Base-by-base conservation (phyloP, 345 rosid genomes). In the Populus davidiana region DNA sequence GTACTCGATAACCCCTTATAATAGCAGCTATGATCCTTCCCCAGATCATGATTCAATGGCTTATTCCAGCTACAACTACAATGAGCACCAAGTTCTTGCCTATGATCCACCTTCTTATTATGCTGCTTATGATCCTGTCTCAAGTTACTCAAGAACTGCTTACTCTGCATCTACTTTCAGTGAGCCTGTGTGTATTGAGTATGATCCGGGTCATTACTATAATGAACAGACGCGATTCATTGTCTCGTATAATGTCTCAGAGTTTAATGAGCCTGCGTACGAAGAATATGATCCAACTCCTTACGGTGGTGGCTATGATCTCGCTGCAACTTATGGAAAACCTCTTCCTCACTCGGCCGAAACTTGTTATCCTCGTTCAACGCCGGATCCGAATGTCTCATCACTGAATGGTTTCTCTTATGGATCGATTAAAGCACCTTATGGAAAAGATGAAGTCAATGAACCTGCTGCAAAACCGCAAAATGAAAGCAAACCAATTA, bases 241-340 rank as follows among this genome's bases (percentile, higher is more conserved):
- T 2, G 72, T 90, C 65, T 87, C 87, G 39, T 67, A 82, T 77
- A 83, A 90, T 18, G 88, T 86, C 50, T 74, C 81, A 1, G 90
- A 80, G 44, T 89, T 86, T 71, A 84, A 87, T 44, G 88, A 67
- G 13, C 20, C 63, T 29, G 91, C 76, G 0, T 91, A 88, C 27
- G 92, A 90, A 2, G 97, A 94, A 1, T 90, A 88, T 33, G 97
- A 93, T 66, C 86, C 95, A 18, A 91, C 93, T 4, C 97, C 98
- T 78, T 94, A 87, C 35, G 86, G 70, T 12, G 97, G 98, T 47
- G 97, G 97, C 39, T 91, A 86, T 47, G 93, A 93, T 69, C 81
- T 67, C 18, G 83, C 76, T 81, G 75, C 69, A 67, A 84, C 91
- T 12, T 94, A 91, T 63, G 97, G 98, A 8, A 79, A 87, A 39